phyloP scores from a whole-genome alignment of 2,329 filamentous ascomycete genomes.

The Aspergillus amoenus region DNA sequence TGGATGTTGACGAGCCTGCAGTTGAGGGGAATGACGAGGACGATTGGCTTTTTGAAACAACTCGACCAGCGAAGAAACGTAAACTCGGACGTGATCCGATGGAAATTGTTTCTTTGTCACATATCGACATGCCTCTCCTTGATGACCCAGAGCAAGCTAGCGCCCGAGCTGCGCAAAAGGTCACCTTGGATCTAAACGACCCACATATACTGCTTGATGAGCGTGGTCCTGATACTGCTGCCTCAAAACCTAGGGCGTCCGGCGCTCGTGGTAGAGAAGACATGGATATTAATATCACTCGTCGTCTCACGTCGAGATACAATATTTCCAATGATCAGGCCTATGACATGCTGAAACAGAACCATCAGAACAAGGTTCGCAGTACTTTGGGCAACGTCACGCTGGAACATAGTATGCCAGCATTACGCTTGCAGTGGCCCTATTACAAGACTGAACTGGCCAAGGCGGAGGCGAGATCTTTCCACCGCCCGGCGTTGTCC shows the following conservation, averaged over 20 bases:
- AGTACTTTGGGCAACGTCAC: slow-evolving; percentile 86
- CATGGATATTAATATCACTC: slow-evolving; percentile 69
- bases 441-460: slow-evolving; percentile 89
- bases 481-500: slow-evolving; percentile 76
- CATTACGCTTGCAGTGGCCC: slow-evolving; percentile 86
- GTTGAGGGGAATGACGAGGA: slow-evolving; percentile 38
- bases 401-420: slow-evolving; percentile 93
- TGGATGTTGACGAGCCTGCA: slow-evolving; percentile 30
- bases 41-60: slow-evolving; percentile 49
- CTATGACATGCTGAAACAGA: slow-evolving; percentile 94
- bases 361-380: slow-evolving; percentile 92
- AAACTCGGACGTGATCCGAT: slow-evolving; percentile 50
- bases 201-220: slow-evolving; percentile 82
- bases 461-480: slow-evolving; percentile 71
- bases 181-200: slow-evolving; percentile 84
- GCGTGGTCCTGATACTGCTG: slow-evolving; percentile 61
- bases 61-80: slow-evolving; percentile 64
- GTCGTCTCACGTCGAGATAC: slow-evolving; percentile 76
- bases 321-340: slow-evolving; percentile 96
- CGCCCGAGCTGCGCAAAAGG: slow-evolving; percentile 70
- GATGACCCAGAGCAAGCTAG: slow-evolving; percentile 78
- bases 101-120: slow-evolving; percentile 52
- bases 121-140: slow-evolving; percentile 68
- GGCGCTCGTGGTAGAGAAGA: slow-evolving; percentile 49
- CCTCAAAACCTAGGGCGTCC: slow-evolving; percentile 51